These are phyloP conservation scores for Fragilariopsis cylindrus DNA, from an alignment of 108 stramenopile genomes.

Conservation along the genomic window DNA sequence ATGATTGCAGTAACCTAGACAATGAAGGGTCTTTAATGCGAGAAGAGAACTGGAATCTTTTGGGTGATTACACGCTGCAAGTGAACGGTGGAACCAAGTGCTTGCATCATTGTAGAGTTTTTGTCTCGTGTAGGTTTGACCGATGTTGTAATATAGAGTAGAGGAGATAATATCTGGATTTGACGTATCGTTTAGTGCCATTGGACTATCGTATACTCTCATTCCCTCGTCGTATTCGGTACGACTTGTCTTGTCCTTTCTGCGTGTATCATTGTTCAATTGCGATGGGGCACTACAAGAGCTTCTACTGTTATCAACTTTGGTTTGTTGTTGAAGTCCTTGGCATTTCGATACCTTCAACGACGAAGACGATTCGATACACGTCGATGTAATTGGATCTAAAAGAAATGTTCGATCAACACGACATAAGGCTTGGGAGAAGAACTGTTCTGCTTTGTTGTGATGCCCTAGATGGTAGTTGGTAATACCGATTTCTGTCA, in stretches of 20 bases:
- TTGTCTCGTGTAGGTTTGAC: slow-evolving; percentile 55
- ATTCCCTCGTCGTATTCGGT: slow-evolving; percentile 63
- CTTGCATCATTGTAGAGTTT: slow-evolving; percentile 43
- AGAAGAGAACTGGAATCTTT: slow-evolving; percentile 10
- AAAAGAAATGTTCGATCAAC: slow-evolving; percentile 4
- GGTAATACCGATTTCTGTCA: slow-evolving; percentile 32
- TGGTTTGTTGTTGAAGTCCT: slow-evolving; percentile 8
- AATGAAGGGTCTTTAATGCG: slow-evolving; percentile 11
- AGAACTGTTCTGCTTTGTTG: slow-evolving; percentile 28
- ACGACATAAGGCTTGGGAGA: slow-evolving; percentile 28
- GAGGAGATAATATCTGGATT: slow-evolving; percentile 42
- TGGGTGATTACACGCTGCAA: slow-evolving; percentile 25
- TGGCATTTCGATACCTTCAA: slow-evolving; percentile 9
- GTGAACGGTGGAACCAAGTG: slow-evolving; percentile 42
- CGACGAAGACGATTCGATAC: slow-evolving; percentile 12
- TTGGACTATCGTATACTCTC: slow-evolving; percentile 37
- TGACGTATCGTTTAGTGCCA: slow-evolving; percentile 30
- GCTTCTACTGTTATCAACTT: not conserved
- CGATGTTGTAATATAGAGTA: slow-evolving; percentile 62
- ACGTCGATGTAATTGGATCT: slow-evolving; percentile 8
- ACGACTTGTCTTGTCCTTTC: slow-evolving; percentile 15
- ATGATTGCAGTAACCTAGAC: slow-evolving; percentile 49
- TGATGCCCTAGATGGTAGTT: slow-evolving; percentile 22
- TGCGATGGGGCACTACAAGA: slow-evolving; percentile 11
- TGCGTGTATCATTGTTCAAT: slow-evolving; percentile 20